phyloP scores from a whole-genome alignment of 2,329 filamentous ascomycete genomes.

The Myriosclerotinia duriaeana region DNA sequence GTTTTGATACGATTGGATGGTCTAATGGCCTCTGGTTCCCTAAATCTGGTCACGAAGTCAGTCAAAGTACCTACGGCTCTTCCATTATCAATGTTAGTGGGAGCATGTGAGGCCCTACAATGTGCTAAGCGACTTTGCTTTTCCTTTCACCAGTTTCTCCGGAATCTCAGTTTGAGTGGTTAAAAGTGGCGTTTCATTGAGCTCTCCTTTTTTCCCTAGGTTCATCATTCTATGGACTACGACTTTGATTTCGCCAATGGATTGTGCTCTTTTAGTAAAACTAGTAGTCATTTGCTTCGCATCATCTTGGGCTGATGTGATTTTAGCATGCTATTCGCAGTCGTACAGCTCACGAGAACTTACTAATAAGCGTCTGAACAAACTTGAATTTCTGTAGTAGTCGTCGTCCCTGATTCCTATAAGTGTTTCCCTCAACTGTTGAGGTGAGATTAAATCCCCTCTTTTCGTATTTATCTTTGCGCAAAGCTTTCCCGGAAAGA shows the following conservation, averaged over 20 bases:
- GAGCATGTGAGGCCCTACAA: neutral
- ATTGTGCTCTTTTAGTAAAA: neutral
- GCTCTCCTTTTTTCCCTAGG: neutral
- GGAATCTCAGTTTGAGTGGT: neutral
- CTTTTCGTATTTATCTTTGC: neutral
- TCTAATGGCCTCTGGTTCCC: neutral
- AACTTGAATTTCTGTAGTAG: neutral
- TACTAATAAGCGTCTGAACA: neutral
- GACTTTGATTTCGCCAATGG: neutral
- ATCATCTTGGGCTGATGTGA: neutral
- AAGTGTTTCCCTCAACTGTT: neutral
- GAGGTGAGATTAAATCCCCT: neutral
- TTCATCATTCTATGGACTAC: neutral
- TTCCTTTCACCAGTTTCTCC: neutral
- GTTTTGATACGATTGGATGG: neutral
- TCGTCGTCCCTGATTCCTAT: too few relatives aligned
- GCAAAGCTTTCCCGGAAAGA: neutral
- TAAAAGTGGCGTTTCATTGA: neutral
- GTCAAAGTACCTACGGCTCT: neutral
- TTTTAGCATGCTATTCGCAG: neutral
- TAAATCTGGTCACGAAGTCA: neutral
- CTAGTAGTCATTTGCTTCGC: neutral
- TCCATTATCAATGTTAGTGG: neutral
- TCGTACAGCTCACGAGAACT: neutral
- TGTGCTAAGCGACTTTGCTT: constrained; percentile 16